Conservation (phyloP, 768 basidiomycete species). For the Macrolepiota dolichaula region DNA sequence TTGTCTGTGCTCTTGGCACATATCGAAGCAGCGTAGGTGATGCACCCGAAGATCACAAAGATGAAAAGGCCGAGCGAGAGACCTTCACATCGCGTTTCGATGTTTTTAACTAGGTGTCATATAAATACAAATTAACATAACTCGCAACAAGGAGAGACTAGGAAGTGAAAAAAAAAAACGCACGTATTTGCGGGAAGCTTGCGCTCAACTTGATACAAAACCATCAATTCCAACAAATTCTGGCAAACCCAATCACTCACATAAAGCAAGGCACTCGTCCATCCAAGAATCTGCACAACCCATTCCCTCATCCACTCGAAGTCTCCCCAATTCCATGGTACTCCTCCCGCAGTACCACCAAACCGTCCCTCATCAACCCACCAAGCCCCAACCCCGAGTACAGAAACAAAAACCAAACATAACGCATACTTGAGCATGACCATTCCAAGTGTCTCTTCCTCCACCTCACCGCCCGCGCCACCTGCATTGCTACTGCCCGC, state of each 20-base stretch:
- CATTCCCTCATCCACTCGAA: constrained; percentile 38
- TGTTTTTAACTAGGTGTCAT: constrained; percentile 66
- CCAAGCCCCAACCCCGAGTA: constrained; percentile 65
- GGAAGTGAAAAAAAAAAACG: not conserved
- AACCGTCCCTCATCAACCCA: constrained; percentile 49
- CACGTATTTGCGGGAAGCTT: constrained; percentile 73
- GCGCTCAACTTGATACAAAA: constrained; percentile 56
- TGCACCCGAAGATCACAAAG: constrained; percentile 86
- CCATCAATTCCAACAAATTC: not conserved
- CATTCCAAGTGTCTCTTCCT: constrained; percentile 8
- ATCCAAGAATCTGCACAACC: constrained; percentile 78
- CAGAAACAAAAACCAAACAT: constrained; percentile 58
- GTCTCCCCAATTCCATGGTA: constrained; percentile 20
- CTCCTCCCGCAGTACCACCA: not conserved
- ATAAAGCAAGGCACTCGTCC: constrained; percentile 81
- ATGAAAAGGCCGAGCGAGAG: constrained; percentile 88
- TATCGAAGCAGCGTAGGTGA: constrained; percentile 80
- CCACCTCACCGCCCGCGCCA: not conserved
- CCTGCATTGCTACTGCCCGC: no score
- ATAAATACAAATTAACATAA: not conserved
- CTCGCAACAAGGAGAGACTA: not conserved
- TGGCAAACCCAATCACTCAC: constrained; percentile 40
- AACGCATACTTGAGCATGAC: constrained; percentile 35
- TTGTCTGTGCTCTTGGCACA: constrained; percentile 65
- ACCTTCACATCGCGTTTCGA: constrained; percentile 86